Base-by-base conservation (phyloP, 495 filamentous ascomycete genomes). In the Haplographium delicatum region DNA sequence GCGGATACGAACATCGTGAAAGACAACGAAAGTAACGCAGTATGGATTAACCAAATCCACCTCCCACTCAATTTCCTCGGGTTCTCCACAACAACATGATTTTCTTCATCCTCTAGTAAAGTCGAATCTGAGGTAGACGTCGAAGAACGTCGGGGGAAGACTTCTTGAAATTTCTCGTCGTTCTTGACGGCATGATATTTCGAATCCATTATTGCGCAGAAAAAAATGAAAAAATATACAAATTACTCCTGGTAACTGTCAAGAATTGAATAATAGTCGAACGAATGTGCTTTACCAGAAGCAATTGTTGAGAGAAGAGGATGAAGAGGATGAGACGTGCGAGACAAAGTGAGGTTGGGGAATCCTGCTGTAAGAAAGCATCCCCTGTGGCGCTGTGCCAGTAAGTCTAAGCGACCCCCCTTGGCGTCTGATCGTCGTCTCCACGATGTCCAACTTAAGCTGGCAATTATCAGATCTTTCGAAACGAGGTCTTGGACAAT, bases 1-100 rank as follows among this genome's bases (percentile, higher is more conserved):
- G 70, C 66, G 16, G 69, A 58, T 11, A 65, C 59, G 42, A 76
- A 72, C 26, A 76, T 61, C 3, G 66, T 66, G 27, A 65, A 44
- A 3, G 71, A 74, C 10, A 65, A 25, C 4, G 68, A 67, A 19
- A 75, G 52, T 8, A 76, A 60, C 26, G 70, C 48, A 38, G 65
- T 67, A 43, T 75, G 73, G 8, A 56, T 60, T 15, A 74, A 47
- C 71, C 72, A 76, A 44, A 65, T 51, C 70, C 71, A 72, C 51
- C 62, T 59, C 33, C 59, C 31, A 28, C 47, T 19, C 54, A 11
- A 22, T 22, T 16, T 19, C 48, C 45, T 43, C 20, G 23, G 20
- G 22, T 16, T 20, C 20, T 45, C 11, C 58, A 57, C 10, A 10
- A 20, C n/a, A n/a, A n/a, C n/a, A n/a, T n/a, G n/a, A 26, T 46